Percentiles rank a stretch among this genome's conserved stretches.
Evolutionary conservation across 73 alveolate species (phyloP).

Genomic region (Urostyla sp.): DNA sequence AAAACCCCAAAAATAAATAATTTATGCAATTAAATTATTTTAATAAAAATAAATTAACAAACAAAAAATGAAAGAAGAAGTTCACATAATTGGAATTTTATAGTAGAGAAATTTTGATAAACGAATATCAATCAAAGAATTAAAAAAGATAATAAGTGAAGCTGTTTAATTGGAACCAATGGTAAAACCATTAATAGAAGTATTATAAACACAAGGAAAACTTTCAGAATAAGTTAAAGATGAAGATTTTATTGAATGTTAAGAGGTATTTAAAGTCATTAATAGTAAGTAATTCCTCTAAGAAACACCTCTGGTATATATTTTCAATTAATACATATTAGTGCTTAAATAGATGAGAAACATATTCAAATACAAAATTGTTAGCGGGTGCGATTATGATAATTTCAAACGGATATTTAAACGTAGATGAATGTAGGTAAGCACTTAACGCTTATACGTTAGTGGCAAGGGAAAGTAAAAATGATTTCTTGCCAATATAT

Average conservation of each 20-base stretch:
- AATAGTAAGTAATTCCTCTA: slow-evolving; percentile 27
- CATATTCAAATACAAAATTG: slow-evolving; percentile 54
- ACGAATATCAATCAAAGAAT: not conserved
- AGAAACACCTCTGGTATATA: slow-evolving; percentile 2
- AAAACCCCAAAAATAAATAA: too few species aligned
- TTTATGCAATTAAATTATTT: too few species aligned
- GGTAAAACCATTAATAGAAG: slow-evolving; percentile 32
- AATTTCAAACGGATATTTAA: slow-evolving; percentile 5
- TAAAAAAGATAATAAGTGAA: slow-evolving; percentile 26
- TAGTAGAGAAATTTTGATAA: slow-evolving; percentile 35
- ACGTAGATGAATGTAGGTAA: slow-evolving; percentile 50
- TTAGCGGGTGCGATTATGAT: slow-evolving; percentile 27
- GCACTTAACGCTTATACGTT: slow-evolving; percentile 51
- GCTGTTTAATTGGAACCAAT: slow-evolving; percentile 49
- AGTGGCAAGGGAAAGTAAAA: slow-evolving; percentile 33
- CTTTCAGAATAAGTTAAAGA: not conserved
- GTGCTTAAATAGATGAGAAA: slow-evolving; percentile 55
- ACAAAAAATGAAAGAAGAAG: slow-evolving; percentile 49
- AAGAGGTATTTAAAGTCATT: slow-evolving; percentile 13
- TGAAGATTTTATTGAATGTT: not conserved
- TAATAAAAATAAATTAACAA: not conserved
- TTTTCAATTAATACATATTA: not conserved
- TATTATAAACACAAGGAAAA: not conserved
- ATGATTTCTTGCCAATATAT: slow-evolving; percentile 49
- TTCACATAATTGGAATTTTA: slow-evolving; percentile 37